These are phyloP conservation scores for Kwoniella dejecticola DNA, from an alignment of 768 basidiomycete genomes.

Conservation along the genomic window DNA sequence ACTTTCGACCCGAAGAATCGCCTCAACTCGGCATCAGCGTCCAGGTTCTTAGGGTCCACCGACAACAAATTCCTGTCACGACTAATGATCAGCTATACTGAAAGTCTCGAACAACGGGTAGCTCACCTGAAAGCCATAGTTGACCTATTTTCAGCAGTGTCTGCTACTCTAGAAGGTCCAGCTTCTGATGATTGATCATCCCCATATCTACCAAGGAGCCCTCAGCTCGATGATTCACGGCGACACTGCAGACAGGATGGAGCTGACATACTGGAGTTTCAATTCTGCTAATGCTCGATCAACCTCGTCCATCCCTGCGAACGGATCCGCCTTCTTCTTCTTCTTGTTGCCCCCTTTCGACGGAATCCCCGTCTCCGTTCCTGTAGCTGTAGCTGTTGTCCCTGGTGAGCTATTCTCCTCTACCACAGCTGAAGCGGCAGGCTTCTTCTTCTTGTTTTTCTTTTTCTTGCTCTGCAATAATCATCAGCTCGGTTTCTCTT, in stretches of 20 bases:
- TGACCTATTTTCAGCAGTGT: slow-evolving; percentile 42
- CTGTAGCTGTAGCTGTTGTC: too few relatives aligned
- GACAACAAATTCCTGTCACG: slow-evolving; percentile 62
- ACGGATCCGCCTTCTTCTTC: slow-evolving; percentile 30
- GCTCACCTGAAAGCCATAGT: slow-evolving; percentile 50
- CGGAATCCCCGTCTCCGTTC: slow-evolving; percentile 62
- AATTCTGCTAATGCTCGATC: slow-evolving; percentile 83
- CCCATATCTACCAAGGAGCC: slow-evolving; percentile 17
- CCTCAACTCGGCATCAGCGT: slow-evolving; percentile 85
- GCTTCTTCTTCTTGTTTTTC: slow-evolving; percentile 76
- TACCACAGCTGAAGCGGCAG: slow-evolving; percentile 65
- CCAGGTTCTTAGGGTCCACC: slow-evolving; percentile 78
- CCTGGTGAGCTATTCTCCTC: slow-evolving; percentile 62
- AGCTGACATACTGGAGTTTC: slow-evolving; percentile 64
- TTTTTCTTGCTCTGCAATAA: slow-evolving; percentile 56
- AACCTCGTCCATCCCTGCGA: slow-evolving; percentile 66
- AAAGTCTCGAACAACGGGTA: slow-evolving; percentile 35
- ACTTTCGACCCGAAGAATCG: slow-evolving; percentile 93
- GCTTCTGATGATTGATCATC: slow-evolving; percentile 57
- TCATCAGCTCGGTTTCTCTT: not conserved
- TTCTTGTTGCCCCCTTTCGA: slow-evolving; percentile 62
- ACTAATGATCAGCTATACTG: not conserved
- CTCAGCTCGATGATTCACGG: not conserved
- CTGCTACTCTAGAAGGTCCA: slow-evolving; percentile 32
- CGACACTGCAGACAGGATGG: not conserved